These are phyloP conservation scores for Epichloe bromicola DNA, from an alignment of 2,329 filamentous ascomycete species.

Conservation along the genomic window DNA sequence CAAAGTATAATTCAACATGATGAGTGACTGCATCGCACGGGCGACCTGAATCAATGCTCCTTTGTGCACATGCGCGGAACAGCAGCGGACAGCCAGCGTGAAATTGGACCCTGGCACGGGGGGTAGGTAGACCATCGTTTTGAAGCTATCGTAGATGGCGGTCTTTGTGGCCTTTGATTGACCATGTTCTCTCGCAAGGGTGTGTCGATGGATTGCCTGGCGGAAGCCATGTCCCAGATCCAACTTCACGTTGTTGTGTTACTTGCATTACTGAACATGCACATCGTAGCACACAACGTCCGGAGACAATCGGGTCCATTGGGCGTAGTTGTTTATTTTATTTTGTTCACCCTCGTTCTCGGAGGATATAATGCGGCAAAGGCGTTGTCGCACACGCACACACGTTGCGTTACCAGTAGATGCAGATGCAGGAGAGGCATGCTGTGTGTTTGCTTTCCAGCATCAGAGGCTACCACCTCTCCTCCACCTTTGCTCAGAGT, in stretches of 20 bases:
- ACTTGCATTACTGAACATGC: neutral
- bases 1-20: neutral
- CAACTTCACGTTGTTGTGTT: conserved; percentile 1
- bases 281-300: neutral
- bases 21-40: neutral
- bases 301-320: neutral
- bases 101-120: neutral
- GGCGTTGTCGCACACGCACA: too few species aligned
- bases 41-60: neutral
- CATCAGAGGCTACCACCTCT: neutral
- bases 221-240: neutral
- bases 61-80: neutral
- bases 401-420: neutral
- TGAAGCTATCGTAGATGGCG: neutral
- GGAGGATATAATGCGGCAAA: neutral
- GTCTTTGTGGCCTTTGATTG: neutral
- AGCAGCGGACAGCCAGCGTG: neutral
- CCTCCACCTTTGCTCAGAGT: too few species aligned
- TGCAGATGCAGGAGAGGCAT: neutral
- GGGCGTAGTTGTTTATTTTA: neutral
- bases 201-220: neutral
- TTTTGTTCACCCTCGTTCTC: neutral
- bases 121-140: neutral
- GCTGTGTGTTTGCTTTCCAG: neutral
- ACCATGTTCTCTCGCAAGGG: neutral